Evolutionary conservation across 345 rosid species (phyloP), one percentile per base, ranked within the genome.

Genomic region (Psidium guajava): DNA sequence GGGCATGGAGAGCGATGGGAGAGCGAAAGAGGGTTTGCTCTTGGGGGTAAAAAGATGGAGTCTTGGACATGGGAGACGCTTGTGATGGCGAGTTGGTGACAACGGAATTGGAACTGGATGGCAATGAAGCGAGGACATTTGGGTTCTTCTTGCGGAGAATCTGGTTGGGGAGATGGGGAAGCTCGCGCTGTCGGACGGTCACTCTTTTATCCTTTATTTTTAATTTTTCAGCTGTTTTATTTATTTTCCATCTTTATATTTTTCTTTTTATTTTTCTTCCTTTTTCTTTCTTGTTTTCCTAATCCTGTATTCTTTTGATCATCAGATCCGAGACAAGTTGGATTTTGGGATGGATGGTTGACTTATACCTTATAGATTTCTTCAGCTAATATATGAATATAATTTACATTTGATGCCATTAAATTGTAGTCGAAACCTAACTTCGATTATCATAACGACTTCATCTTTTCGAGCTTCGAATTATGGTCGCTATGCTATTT

Each of bases 1-100:
- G 85, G 56, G 0, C 8, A 69, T n/a, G 84, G 84, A 59, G 81
- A 64, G 84, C 61, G 58, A 54, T 5, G 84, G 87, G 86, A 49
- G 87, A 50, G 83, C 64, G 69, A 83, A 81, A 54, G 57, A 73
- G 73, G 82, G 87, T 83, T 83, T 74, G 54, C 82, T 47, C 13
- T 81, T 59, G 21, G 58, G 5, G 51, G 87, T 36, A 16, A 32
- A 83, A 77, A 21, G 83, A 64, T 12, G 82, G 59, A 77, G 82
- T 22, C 69, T 80, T 6, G 52, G 82, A 36, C 56, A 73, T 27
- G 61, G 82, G 8, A 18, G 49, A 80, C 51, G 82, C 58, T 36
- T 25, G 73, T 40, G 82, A 42, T 56, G 88, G 54, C 87, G 87
- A 27, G n/a, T 11, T 2, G 32, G 28, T 20, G 36, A 36, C 36